phyloP scores from a whole-genome alignment of 2,329 filamentous ascomycete species.

The Colletotrichum lindemuthianum region DNA sequence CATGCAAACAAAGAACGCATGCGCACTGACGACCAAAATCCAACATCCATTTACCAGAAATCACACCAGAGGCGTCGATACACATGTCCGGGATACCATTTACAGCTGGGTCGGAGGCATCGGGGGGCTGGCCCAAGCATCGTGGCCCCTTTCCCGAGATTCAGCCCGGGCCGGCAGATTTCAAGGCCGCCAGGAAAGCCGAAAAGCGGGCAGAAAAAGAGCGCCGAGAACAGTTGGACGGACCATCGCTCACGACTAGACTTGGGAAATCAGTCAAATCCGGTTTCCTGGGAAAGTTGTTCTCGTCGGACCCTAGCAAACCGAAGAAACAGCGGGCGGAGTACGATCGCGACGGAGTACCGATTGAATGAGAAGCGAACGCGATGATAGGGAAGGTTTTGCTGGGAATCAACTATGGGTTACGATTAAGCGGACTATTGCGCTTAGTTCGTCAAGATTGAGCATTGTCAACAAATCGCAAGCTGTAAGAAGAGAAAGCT shows the following conservation, averaged over 20 bases:
- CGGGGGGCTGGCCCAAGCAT: conserved; percentile 10
- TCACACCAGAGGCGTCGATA: neutral
- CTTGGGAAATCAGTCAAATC: neutral
- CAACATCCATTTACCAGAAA: neutral
- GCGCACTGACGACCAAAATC: neutral
- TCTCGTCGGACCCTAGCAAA: neutral
- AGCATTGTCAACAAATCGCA: too few species aligned
- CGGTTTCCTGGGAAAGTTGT: neutral
- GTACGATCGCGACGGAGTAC: neutral
- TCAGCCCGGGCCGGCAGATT: conserved; percentile 19
- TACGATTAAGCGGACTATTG: too few species aligned
- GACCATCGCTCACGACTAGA: neutral
- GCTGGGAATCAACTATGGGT: too few species aligned
- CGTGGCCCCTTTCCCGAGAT: conserved; percentile 21
- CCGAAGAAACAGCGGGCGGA: conserved; percentile 1
- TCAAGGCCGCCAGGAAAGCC: conserved; percentile 30
- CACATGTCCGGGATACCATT: conserved; percentile 23
- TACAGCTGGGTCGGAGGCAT: conserved; percentile 23
- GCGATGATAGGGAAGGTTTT: neutral
- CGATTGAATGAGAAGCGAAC: neutral
- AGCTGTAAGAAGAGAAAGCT: too few species aligned
- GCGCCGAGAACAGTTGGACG: neutral
- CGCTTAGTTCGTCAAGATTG: too few species aligned
- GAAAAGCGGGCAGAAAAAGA: conserved; percentile 32
- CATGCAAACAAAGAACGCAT: too few species aligned